Conservation (phyloP, 2,329 filamentous ascomycete species). For the Colletotrichum coccodes region DNA sequence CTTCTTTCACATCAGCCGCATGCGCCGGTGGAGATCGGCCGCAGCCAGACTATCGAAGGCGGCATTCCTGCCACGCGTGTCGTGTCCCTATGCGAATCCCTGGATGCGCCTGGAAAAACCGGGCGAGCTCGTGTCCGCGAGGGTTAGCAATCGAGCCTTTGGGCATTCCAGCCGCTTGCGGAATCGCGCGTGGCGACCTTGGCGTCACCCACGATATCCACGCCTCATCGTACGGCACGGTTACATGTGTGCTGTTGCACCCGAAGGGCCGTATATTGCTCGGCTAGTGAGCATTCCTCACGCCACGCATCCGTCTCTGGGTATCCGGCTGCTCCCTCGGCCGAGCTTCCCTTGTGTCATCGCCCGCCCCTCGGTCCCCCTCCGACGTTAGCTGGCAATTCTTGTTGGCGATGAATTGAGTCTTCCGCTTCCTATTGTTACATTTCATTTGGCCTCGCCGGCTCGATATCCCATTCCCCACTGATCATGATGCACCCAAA, state of each 20-base stretch:
- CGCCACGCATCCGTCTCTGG: constrained; percentile 16
- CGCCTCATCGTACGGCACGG: constrained; percentile 4
- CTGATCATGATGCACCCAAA: constrained; percentile 33
- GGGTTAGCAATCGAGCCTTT: not conserved
- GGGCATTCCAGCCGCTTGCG: constrained; percentile 21
- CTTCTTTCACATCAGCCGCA: constrained; percentile 10
- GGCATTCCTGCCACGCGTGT: constrained; percentile 11
- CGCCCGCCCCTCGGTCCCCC: not conserved
- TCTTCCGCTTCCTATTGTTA: not conserved
- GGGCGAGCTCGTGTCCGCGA: not conserved
- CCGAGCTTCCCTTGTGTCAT: not conserved
- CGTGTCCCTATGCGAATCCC: constrained; percentile 1
- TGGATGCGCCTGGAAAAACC: not conserved
- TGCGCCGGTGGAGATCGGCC: constrained; percentile 7
- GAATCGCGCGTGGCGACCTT: constrained; percentile 3
- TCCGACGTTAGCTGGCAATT: not conserved
- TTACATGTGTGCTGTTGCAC: not conserved
- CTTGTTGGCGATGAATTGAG: not conserved
- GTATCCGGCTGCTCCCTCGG: constrained; percentile 18
- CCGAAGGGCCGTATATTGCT: not conserved
- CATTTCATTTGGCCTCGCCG: too few species aligned
- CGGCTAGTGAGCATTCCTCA: constrained; percentile 8
- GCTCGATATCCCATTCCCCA: too few species aligned
- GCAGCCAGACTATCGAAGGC: not conserved
- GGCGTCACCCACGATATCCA: not conserved